Conservation (phyloP, 805 yeast species). For the Lipomyces spencermartinsiae region DNA sequence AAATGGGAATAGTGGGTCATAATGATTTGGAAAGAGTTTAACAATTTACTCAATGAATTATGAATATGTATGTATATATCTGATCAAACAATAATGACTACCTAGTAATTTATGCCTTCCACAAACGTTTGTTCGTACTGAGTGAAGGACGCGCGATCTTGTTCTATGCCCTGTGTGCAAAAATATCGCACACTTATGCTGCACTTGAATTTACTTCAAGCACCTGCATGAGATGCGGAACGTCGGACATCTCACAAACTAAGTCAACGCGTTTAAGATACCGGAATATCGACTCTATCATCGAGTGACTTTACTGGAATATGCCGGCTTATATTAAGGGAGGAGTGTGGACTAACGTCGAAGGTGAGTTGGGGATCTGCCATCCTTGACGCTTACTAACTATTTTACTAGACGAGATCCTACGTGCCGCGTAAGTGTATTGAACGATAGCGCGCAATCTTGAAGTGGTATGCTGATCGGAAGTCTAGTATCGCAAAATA, state of each 20-base stretch:
- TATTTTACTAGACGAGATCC: slow-evolving; percentile 66
- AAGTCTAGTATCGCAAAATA: slow-evolving; percentile 70
- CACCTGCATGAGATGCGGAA: too few species aligned
- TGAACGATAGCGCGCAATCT: not conserved
- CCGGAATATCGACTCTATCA: not conserved
- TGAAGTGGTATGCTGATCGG: not conserved
- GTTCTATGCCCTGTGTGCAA: too few species aligned
- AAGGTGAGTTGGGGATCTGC: slow-evolving; percentile 42
- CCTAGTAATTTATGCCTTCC: too few species aligned
- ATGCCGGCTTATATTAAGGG: slow-evolving; percentile 78
- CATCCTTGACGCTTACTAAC: not conserved
- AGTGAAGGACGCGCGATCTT: too few species aligned
- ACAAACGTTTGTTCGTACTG: too few species aligned
- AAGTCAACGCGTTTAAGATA: not conserved
- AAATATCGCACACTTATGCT: too few species aligned
- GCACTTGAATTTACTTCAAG: too few species aligned
- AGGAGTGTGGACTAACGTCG: slow-evolving; percentile 85
- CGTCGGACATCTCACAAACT: not conserved
- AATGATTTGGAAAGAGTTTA: not conserved
- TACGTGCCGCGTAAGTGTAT: slow-evolving; percentile 69
- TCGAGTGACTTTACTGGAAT: not conserved
- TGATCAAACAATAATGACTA: too few species aligned
- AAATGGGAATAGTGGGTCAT: not conserved
- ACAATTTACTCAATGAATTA: not conserved
- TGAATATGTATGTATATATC: too few species aligned